Evolutionary conservation across 495 filamentous ascomycete genomes (phyloP).

Genomic region (Neurospora sp.): DNA sequence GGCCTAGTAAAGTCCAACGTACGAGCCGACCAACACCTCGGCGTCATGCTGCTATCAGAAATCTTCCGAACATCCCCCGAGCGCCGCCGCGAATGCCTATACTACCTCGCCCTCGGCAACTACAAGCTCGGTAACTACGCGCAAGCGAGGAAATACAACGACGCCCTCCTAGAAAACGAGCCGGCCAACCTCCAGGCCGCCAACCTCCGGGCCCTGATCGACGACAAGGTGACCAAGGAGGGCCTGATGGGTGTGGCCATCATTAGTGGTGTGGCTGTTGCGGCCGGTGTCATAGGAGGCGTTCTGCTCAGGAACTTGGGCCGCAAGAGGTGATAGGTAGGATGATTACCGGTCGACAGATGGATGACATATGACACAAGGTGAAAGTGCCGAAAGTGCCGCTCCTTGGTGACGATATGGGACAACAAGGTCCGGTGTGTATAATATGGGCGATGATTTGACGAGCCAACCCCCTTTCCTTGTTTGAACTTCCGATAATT

Average conservation of each 20-base stretch:
- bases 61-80: slow-evolving; percentile 91
- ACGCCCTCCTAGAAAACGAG: slow-evolving; percentile 79
- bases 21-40: slow-evolving; percentile 84
- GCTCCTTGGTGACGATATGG: neutral
- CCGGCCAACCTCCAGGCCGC: slow-evolving; percentile 80
- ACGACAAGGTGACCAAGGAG: slow-evolving; percentile 92
- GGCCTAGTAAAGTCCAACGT: slow-evolving; percentile 86
- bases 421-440: neutral
- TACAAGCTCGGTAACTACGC: slow-evolving; percentile 97
- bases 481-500: neutral
- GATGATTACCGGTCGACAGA: neutral
- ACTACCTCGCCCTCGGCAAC: slow-evolving; percentile 93
- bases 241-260: slow-evolving; percentile 94
- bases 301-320: slow-evolving; percentile 57
- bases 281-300: slow-evolving; percentile 84
- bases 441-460: neutral
- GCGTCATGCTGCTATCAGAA: slow-evolving; percentile 86
- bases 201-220: slow-evolving; percentile 75
- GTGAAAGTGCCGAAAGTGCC: neutral
- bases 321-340: slow-evolving; percentile 19
- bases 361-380: neutral
- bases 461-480: neutral
- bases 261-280: slow-evolving; percentile 84
- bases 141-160: slow-evolving; percentile 89
- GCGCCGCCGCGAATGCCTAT: slow-evolving; percentile 90